A percentile compares a stretch with the other conserved stretches of the same genome.
phyloP scores from a whole-genome alignment of 345 rosid genomes.

The Carallia brachiata region DNA sequence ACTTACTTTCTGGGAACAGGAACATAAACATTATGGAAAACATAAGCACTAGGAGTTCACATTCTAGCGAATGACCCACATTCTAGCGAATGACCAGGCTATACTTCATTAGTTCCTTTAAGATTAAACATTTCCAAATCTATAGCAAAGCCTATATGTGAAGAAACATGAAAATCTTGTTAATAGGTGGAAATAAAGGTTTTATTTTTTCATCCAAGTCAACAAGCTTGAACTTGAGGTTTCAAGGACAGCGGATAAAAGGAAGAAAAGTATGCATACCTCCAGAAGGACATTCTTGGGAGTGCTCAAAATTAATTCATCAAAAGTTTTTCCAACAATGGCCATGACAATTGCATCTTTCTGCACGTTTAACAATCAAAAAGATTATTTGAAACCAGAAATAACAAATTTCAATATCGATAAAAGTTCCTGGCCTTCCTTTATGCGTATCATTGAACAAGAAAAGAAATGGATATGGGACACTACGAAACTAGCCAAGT shows the following conservation, averaged over 20 bases:
- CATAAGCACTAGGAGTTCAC: background rate
- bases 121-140: background rate
- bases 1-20: background rate
- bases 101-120: background rate
- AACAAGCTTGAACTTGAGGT: background rate
- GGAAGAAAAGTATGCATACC: conserved; percentile 39
- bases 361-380: conserved; percentile 40
- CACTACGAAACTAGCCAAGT: background rate
- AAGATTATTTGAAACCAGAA: conserved; percentile 1
- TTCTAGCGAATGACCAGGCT: background rate
- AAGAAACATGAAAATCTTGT: background rate
- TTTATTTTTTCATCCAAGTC: conserved; percentile 1
- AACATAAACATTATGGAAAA: background rate
- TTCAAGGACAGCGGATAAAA: background rate
- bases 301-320: conserved; percentile 66
- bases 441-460: background rate
- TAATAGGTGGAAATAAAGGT: background rate
- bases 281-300: conserved; percentile 72
- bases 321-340: conserved; percentile 79
- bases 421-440: conserved; percentile 1
- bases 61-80: too few relatives aligned
- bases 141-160: background rate
- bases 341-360: conserved; percentile 47
- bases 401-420: background rate
- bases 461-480: background rate